These are phyloP conservation scores for Termitomyces sp. DNA, from an alignment of 768 basidiomycete species.

Conservation along the genomic window DNA sequence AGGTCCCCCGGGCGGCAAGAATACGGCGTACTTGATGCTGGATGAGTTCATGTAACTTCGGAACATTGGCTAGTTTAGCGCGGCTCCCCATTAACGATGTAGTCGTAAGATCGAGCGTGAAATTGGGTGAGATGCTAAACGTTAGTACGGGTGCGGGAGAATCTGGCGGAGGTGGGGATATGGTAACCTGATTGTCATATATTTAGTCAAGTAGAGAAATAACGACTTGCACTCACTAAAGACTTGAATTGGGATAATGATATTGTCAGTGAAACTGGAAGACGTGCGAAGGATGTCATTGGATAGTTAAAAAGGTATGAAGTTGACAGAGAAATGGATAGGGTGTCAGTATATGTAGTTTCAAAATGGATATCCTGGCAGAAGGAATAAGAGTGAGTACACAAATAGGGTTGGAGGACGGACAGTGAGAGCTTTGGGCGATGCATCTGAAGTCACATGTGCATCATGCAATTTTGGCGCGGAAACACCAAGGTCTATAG, in stretches of 20 bases:
- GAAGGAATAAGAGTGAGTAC: constrained; percentile 7
- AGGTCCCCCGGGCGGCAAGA: constrained; percentile 55
- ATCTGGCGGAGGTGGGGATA: constrained; percentile 57
- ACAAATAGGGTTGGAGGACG: constrained; percentile 12
- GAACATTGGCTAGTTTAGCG: constrained; percentile 96
- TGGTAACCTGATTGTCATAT: constrained; percentile 44
- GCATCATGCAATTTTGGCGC: constrained; percentile 80
- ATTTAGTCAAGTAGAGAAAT: background rate
- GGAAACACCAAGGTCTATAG: constrained; percentile 76
- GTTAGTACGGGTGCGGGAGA: constrained; percentile 59
- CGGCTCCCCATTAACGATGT: constrained; percentile 93
- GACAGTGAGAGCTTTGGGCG: constrained; percentile 27
- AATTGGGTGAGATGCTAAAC: constrained; percentile 78
- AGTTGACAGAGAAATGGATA: constrained; percentile 81
- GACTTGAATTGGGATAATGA: constrained; percentile 74
- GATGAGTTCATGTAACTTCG: constrained; percentile 95
- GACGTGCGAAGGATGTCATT: constrained; percentile 74
- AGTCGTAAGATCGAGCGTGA: constrained; percentile 82
- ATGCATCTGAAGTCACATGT: constrained; percentile 39
- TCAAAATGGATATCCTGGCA: constrained; percentile 78
- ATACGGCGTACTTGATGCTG: constrained; percentile 75
- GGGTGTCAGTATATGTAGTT: constrained; percentile 76
- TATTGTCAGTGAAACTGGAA: constrained; percentile 79
- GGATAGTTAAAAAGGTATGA: constrained; percentile 86
- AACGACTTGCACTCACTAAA: constrained; percentile 38